Percentiles rank a stretch among this genome's conserved stretches.
These are phyloP conservation scores for Euphorbia celastroides DNA, from an alignment of 441 rosid genomes.

Conservation along the genomic window DNA sequence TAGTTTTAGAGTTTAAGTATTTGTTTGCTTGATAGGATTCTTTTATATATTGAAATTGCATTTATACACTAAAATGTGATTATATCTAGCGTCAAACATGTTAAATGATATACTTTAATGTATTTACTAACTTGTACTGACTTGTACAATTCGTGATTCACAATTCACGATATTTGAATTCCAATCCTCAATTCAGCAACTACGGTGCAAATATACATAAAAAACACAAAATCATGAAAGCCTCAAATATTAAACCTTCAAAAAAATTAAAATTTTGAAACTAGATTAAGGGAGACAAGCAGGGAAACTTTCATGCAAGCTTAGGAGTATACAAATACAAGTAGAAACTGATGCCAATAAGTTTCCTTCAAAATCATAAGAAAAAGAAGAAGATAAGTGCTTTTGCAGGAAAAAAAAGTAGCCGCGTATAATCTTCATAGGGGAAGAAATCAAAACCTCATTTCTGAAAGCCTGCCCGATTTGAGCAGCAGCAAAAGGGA, in stretches of 20 bases:
- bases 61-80: too few species aligned
- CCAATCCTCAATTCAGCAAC: too few species aligned
- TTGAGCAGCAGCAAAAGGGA: constrained; percentile 76
- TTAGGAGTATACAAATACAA: neutral
- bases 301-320: neutral
- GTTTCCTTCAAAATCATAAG: neutral
- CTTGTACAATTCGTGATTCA: too few species aligned
- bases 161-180: too few species aligned
- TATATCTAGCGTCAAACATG: too few species aligned
- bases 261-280: neutral
- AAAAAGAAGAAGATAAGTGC: neutral
- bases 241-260: neutral
- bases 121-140: too few species aligned
- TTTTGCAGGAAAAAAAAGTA: neutral
- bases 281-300: neutral
- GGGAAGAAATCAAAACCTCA: constrained; percentile 39
- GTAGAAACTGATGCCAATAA: neutral
- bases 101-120: too few species aligned
- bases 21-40: too few species aligned
- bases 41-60: too few species aligned
- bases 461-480: constrained; percentile 78
- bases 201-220: too few species aligned
- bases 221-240: neutral
- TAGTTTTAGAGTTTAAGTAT: too few species aligned
- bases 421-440: neutral